These are phyloP conservation scores for Hibiscus trionum DNA, from an alignment of 345 rosid species.

Conservation along the genomic window DNA sequence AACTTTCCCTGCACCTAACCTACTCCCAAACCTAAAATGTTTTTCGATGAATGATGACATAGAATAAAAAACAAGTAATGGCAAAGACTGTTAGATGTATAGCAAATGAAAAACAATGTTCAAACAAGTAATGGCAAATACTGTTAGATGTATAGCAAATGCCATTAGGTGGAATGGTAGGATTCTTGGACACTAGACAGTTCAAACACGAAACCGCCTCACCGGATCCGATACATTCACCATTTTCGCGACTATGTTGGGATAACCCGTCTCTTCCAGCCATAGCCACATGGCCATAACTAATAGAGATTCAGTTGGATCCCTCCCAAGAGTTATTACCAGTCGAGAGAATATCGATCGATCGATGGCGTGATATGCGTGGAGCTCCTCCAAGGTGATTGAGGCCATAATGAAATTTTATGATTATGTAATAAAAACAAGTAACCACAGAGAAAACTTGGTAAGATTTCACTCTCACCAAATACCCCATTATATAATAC, in stretches of 20 bases:
- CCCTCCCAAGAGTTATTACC: conserved; percentile 19
- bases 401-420: conserved; percentile 16
- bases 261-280: conserved; percentile 36
- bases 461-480: neutral
- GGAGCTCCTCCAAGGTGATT: conserved; percentile 24
- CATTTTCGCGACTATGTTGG: conserved; percentile 24
- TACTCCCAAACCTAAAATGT: no score
- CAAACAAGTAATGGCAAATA: no score
- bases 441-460: neutral
- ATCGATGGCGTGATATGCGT: conserved; percentile 29
- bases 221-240: conserved; percentile 6
- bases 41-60: no score
- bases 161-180: neutral
- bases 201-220: no score
- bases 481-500: neutral
- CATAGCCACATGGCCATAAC: conserved; percentile 41
- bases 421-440: neutral
- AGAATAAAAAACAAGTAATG: no score
- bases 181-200: no score
- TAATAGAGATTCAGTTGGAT: conserved; percentile 28
- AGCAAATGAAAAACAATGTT: no score
- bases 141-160: no score
- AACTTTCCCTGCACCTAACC: no score
- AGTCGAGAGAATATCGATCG: conserved; percentile 29
- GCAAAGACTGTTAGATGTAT: no score